A percentile compares a stretch with the other conserved stretches of the same genome.
Evolutionary conservation across 1,139 yeast genomes (phyloP).

Genomic region (Sporopachydermia cereana): DNA sequence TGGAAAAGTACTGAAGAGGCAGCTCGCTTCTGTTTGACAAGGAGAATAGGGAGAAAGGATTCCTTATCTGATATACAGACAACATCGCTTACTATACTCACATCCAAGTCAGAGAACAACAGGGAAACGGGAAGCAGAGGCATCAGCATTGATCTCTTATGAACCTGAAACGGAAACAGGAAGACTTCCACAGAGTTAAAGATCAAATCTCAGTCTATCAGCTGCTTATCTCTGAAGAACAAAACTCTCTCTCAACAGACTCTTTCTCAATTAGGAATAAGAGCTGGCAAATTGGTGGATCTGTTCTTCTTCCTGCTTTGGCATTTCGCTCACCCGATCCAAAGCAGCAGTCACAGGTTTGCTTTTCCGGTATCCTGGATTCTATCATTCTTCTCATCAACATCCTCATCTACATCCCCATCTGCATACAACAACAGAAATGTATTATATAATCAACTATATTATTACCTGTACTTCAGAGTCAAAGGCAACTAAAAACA

Average conservation of each 20-base stretch:
- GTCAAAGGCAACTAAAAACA: conserved; percentile 1
- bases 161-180: conserved; percentile 89
- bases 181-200: conserved; percentile 82
- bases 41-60: conserved; percentile 80
- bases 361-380: conserved; percentile 33
- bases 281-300: background rate
- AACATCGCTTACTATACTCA: conserved; percentile 54
- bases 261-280: background rate
- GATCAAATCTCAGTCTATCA: conserved; percentile 64
- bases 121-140: conserved; percentile 81
- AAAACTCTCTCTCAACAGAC: too few relatives aligned
- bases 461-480: conserved; percentile 6
- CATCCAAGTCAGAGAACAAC: conserved; percentile 44
- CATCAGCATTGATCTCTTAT: conserved; percentile 79
- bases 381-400: too few relatives aligned
- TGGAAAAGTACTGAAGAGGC: conserved; percentile 54
- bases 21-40: conserved; percentile 67
- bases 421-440: background rate
- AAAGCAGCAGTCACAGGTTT: background rate
- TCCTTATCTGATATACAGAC: conserved; percentile 85
- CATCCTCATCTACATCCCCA: background rate
- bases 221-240: conserved; percentile 8
- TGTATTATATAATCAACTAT: background rate
- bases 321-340: conserved; percentile 7
- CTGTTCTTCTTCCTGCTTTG: background rate